A percentile compares a stretch with the other conserved stretches of the same genome.
These are phyloP conservation scores for Westerdykella ornata DNA, from an alignment of 2,329 filamentous ascomycete species.

Conservation along the genomic window DNA sequence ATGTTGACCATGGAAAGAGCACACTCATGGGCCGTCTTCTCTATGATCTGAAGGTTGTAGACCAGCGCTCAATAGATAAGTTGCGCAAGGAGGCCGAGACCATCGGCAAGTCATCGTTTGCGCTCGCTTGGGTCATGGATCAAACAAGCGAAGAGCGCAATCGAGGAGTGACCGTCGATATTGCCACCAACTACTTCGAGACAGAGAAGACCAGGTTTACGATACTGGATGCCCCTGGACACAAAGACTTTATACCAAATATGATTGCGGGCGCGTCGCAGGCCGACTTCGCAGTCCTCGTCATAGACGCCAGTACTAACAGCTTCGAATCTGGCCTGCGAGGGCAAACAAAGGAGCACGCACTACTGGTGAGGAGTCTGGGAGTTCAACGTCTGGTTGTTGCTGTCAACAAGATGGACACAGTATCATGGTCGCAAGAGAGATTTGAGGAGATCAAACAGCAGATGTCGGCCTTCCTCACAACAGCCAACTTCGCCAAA, in stretches of 20 bases:
- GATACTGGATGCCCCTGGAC: slow-evolving; percentile 89
- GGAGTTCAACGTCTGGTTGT: slow-evolving; percentile 84
- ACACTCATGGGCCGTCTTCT: slow-evolving; percentile 95
- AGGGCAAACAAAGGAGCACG: slow-evolving; percentile 91
- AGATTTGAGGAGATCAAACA: slow-evolving; percentile 80
- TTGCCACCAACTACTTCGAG: slow-evolving; percentile 90
- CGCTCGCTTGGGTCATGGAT: slow-evolving; percentile 93
- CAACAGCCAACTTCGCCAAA: slow-evolving; percentile 69
- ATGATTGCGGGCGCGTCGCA: slow-evolving; percentile 98
- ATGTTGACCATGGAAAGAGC: slow-evolving; percentile 96
- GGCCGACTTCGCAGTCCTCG: slow-evolving; percentile 89
- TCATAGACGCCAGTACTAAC: slow-evolving; percentile 83
- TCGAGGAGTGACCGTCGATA: slow-evolving; percentile 91
- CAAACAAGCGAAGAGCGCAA: slow-evolving; percentile 82
- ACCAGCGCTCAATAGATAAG: slow-evolving; percentile 80
- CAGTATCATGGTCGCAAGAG: slow-evolving; percentile 71
- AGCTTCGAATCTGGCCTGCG: slow-evolving; percentile 91
- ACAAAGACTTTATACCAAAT: slow-evolving; percentile 93
- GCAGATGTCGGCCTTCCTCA: slow-evolving; percentile 76
- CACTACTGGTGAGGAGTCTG: slow-evolving; percentile 80
- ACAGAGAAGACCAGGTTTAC: slow-evolving; percentile 83
- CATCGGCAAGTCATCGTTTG: slow-evolving; percentile 91
- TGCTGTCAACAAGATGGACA: slow-evolving; percentile 92
- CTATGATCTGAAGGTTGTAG: slow-evolving; percentile 79
- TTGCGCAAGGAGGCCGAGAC: slow-evolving; percentile 83